Conservation (phyloP, 2,329 filamentous ascomycete genomes). For the Orbilia oligospora region DNA sequence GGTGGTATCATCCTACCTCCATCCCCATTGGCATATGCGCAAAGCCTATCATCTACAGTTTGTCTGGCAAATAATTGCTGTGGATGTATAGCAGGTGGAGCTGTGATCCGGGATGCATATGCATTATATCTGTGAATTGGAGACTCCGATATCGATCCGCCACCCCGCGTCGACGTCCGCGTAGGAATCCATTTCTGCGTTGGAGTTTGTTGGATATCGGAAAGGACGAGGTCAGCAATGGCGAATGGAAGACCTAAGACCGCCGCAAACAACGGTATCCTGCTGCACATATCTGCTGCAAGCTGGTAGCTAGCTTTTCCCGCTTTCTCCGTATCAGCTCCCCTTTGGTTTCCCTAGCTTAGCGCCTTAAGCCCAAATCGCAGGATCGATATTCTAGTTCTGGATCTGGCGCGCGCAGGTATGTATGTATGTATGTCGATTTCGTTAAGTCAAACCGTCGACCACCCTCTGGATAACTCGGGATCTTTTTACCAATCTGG, state of each 20-base stretch:
- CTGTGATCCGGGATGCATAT: constrained; percentile 36
- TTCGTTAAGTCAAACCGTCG: not conserved
- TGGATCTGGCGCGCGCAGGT: not conserved
- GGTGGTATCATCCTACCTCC: constrained; percentile 28
- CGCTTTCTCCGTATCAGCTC: too few species aligned
- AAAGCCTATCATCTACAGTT: constrained; percentile 33
- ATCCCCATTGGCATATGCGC: constrained; percentile 46
- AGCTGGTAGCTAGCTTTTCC: too few species aligned
- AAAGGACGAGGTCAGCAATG: constrained; percentile 20
- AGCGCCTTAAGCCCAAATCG: not conserved
- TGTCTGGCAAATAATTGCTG: constrained; percentile 33
- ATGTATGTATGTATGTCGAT: not conserved
- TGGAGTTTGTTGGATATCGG: constrained; percentile 27
- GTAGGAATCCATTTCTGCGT: constrained; percentile 33
- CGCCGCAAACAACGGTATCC: not conserved
- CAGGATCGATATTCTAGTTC: not conserved
- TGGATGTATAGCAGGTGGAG: constrained; percentile 12
- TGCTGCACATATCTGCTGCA: constrained; percentile 7
- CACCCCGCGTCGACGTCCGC: not conserved
- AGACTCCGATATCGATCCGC: not conserved
- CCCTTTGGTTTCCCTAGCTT: not conserved
- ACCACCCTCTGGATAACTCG: not conserved
- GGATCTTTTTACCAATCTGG: constrained; percentile 25
- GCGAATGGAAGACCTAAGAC: constrained; percentile 7
- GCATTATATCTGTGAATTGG: constrained; percentile 18